phyloP scores from a whole-genome alignment of 1,139 yeast species.

The Hemisphaericaspora subhashii region DNA sequence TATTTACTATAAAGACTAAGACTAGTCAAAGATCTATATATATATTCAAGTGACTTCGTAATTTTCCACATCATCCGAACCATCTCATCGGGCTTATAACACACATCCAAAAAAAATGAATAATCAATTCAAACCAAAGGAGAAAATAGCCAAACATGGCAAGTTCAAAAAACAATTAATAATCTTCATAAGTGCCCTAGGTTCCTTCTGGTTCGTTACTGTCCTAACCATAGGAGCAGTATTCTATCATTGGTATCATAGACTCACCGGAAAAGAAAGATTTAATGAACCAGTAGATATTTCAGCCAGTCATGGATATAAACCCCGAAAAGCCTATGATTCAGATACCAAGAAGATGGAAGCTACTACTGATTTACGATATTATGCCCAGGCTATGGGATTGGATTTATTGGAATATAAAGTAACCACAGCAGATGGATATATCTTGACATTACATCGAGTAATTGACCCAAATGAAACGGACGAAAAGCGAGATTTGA shows the following conservation, averaged over 20 bases:
- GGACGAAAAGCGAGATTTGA: constrained; percentile 23
- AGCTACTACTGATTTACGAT: constrained; percentile 41
- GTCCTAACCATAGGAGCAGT: constrained; percentile 27
- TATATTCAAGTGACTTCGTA: no score
- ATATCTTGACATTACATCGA: constrained; percentile 62
- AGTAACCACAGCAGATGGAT: constrained; percentile 81
- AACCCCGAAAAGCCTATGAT: constrained; percentile 32
- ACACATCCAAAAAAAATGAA: constrained; percentile 1
- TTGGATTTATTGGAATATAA: constrained; percentile 58
- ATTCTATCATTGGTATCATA: constrained; percentile 26
- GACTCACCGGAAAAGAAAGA: constrained; percentile 25
- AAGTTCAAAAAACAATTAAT: constrained; percentile 20
- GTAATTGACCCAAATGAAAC: constrained; percentile 53
- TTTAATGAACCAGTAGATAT: constrained; percentile 15
- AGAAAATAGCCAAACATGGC: constrained; percentile 16
- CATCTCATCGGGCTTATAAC: neutral
- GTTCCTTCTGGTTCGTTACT: constrained; percentile 30
- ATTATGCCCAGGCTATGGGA: constrained; percentile 64
- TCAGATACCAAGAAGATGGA: constrained; percentile 28
- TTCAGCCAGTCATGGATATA: constrained; percentile 19
- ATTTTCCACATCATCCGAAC: no score
- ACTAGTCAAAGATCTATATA: no score
- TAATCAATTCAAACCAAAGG: constrained; percentile 10
- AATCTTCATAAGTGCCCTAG: constrained; percentile 27
- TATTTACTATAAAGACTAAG: no score